phyloP scores from a whole-genome alignment of 306 rosid genomes.

The Acacia acuminata region DNA sequence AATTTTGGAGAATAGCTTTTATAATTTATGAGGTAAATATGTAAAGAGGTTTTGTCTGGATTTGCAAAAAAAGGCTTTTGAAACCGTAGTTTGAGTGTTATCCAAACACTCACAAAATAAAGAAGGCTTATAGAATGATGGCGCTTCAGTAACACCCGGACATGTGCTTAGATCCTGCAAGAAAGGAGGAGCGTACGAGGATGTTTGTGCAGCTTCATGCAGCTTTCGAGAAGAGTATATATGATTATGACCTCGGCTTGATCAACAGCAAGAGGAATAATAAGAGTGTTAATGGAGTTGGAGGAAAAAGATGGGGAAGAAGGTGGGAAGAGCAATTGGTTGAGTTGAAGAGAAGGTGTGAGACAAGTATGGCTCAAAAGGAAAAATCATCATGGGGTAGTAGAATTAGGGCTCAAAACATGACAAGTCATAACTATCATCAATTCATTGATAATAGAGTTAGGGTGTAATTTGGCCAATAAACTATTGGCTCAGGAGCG shows the following conservation, averaged over 20 bases:
- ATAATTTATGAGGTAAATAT: too few relatives aligned
- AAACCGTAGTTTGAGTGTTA: too few relatives aligned
- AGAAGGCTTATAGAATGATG: too few relatives aligned
- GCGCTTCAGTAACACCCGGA: too few relatives aligned
- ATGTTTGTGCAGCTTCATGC: slow-evolving; percentile 57
- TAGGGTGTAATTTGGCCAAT: too few relatives aligned
- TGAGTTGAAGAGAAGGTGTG: slow-evolving; percentile 53
- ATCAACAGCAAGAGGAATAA: neutral
- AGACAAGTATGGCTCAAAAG: slow-evolving; percentile 24
- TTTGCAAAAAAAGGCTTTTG: too few relatives aligned
- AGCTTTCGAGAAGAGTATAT: slow-evolving; percentile 47
- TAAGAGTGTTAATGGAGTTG: neutral
- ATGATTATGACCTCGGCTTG: slow-evolving; percentile 47
- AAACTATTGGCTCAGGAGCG: too few relatives aligned
- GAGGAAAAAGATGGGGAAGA: slow-evolving; percentile 13
- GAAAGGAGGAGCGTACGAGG: slow-evolving; percentile 48
- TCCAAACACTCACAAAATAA: too few relatives aligned
- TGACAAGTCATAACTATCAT: too few relatives aligned
- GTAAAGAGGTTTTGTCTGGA: too few relatives aligned
- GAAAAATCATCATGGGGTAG: slow-evolving; percentile 28
- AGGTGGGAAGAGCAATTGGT: slow-evolving; percentile 49
- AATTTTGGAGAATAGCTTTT: too few relatives aligned
- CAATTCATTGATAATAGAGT: too few relatives aligned
- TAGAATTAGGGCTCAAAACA: slow-evolving; percentile 38
- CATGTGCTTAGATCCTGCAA: slow-evolving; percentile 35